Evolutionary conservation across 75 land plant genomes (phyloP).

Genomic region (Pinus tabuliformis): DNA sequence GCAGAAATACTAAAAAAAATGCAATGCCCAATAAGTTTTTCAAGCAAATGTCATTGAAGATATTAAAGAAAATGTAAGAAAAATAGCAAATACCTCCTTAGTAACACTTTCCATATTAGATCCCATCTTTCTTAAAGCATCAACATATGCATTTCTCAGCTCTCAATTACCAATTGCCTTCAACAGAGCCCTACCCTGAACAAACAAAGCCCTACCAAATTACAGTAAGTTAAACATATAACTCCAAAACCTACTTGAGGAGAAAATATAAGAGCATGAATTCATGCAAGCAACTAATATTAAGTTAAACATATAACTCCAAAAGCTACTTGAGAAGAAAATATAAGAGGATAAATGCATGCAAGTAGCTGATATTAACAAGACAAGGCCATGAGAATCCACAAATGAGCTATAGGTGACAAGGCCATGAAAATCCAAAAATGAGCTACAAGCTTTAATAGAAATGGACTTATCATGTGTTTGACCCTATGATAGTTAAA

Average conservation of each 20-base stretch:
- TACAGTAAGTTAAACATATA: not conserved
- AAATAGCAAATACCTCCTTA: slow-evolving; percentile 50
- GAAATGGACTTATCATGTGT: not conserved
- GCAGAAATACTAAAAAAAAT: not conserved
- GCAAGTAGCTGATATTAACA: too few species aligned
- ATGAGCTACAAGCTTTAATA: not conserved
- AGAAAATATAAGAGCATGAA: not conserved
- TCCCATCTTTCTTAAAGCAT: slow-evolving; percentile 80
- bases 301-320: too few species aligned
- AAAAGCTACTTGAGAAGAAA: too few species aligned
- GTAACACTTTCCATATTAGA: slow-evolving; percentile 66
- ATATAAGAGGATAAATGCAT: too few species aligned
- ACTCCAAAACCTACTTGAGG: not conserved
- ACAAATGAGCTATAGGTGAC: too few species aligned
- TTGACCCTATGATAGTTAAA: too few species aligned
- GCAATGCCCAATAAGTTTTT: not conserved
- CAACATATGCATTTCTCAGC: slow-evolving; percentile 82
- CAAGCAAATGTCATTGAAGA: not conserved
- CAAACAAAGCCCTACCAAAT: not conserved
- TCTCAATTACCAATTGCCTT: slow-evolving; percentile 95
- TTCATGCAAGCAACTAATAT: not conserved
- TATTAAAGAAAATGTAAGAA: not conserved
- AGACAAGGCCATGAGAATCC: too few species aligned
- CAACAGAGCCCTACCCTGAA: slow-evolving; percentile 92
- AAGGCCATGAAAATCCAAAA: too few species aligned